Evolutionary conservation across 2,329 filamentous ascomycete genomes (phyloP).

Genomic region (Penicillium sp.): DNA sequence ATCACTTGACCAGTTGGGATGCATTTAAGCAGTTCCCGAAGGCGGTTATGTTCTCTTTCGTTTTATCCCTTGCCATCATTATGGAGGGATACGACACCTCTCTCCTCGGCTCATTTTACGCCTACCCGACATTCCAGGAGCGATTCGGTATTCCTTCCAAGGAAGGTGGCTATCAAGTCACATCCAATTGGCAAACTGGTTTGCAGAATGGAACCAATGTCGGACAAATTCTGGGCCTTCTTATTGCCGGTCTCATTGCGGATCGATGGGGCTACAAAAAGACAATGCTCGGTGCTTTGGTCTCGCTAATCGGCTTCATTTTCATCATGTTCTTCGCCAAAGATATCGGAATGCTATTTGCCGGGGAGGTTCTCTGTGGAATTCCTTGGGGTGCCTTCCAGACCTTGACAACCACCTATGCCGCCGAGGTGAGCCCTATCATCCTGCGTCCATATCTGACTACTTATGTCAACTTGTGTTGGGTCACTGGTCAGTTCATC

Average conservation of each 20-base stretch:
- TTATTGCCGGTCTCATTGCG: slow-evolving; percentile 29
- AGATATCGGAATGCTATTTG: background rate
- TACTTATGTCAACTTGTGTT: slow-evolving; percentile 41
- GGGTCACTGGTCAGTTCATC: slow-evolving; percentile 44
- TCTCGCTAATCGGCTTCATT: slow-evolving; percentile 43
- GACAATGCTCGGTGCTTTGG: slow-evolving; percentile 37
- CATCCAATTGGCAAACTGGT: slow-evolving; percentile 34
- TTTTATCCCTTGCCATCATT: slow-evolving; percentile 38
- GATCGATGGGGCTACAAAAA: slow-evolving; percentile 31
- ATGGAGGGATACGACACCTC: slow-evolving; percentile 46
- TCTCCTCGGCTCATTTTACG: slow-evolving; percentile 37
- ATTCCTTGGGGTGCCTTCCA: background rate
- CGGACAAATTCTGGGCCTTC: slow-evolving; percentile 28
- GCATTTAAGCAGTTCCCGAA: slow-evolving; percentile 32
- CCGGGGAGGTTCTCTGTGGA: background rate
- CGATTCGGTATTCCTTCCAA: slow-evolving; percentile 28
- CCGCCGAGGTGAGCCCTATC: slow-evolving; percentile 30
- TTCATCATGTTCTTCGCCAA: slow-evolving; percentile 46
- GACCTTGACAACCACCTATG: background rate
- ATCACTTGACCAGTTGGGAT: slow-evolving; percentile 35
- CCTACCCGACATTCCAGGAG: slow-evolving; percentile 30
- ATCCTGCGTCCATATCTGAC: slow-evolving; percentile 34
- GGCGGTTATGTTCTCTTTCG: slow-evolving; percentile 39
- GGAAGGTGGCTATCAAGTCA: slow-evolving; percentile 25
- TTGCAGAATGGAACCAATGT: slow-evolving; percentile 24